Evolutionary conservation across 768 basidiomycete genomes (phyloP), one percentile per base, ranked within the genome.

Genomic region (Agrocybe praecox): DNA sequence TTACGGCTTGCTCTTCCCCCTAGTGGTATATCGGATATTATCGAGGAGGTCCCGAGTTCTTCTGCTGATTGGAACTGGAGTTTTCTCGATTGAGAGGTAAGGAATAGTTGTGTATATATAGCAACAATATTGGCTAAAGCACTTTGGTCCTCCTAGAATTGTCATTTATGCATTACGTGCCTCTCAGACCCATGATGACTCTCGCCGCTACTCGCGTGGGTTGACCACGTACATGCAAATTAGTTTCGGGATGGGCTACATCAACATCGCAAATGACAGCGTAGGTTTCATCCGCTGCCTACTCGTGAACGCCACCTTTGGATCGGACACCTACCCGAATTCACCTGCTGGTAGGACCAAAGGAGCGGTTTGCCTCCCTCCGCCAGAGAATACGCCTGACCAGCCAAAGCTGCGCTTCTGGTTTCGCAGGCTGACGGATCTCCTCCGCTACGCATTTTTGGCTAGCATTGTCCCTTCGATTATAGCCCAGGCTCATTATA

Each of bases 281-380:
- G 67, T 73, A 32, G 66, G 66, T 51, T 63, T 77, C 21, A 50
- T 77, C 14, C 69, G 73, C n/a, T 75, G 74, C 57, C 49, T 76
- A 22, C 63, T 78, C 18, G 67, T 79, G 36, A 78, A 78, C 55
- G 65, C 78, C 7, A 76, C 76, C 0, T 75, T 65, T 58, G 69
- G 73, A 4, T 63, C 67, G 8, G 67, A 69, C 29, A 72, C 49
- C 55, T 74, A 59, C 32, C 60, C 57, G 0, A 67, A 74, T 34
- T 66, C 69, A 5, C 64, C 67, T 15, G 66, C 68, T 15, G 68
- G 66, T 26, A 42, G 23, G 14, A 65, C 62, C 44, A 70, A 72
- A 56, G 65, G 52, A 17, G 65, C 64, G 5, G 26, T 61, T 6
- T 64, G 61, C 57, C 57, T 15, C 15, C 61, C 60, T 19, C 72